These are phyloP conservation scores for Colletotrichum sp. DNA, from an alignment of 2,329 filamentous ascomycete species.

Conservation along the genomic window DNA sequence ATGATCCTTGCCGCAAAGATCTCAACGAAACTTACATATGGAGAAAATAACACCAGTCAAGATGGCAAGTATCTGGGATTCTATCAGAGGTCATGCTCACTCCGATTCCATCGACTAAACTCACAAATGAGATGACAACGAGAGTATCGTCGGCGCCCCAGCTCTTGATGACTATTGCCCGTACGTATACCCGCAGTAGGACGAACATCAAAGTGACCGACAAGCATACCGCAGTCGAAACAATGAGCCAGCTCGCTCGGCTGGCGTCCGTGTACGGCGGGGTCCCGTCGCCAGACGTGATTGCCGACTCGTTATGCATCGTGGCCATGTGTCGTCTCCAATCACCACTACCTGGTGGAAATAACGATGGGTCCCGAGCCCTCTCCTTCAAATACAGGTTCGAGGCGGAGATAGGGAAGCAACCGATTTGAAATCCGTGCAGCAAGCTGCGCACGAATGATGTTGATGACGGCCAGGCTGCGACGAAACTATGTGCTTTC, in stretches of 20 bases:
- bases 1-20: background rate
- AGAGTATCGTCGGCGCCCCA: slow-evolving; percentile 10
- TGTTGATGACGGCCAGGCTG: background rate
- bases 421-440: background rate
- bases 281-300: background rate
- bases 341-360: background rate
- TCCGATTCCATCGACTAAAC: background rate
- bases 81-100: background rate
- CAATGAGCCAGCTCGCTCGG: background rate
- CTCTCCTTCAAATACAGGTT: background rate
- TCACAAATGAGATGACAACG: background rate
- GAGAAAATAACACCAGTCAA: background rate
- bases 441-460: background rate
- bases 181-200: background rate
- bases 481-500: background rate
- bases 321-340: background rate
- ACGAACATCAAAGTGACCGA: background rate
- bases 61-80: background rate
- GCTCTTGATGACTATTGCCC: slow-evolving; percentile 1
- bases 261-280: background rate
- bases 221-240: background rate
- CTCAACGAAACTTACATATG: background rate
- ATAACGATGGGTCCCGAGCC: background rate
- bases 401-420: background rate
- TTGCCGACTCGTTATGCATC: background rate